Evolutionary conservation across 371 early-diverging fungal genomes (phyloP), one percentile per base, ranked within the genome.

Genomic region (Rhizopus stolonifer): DNA sequence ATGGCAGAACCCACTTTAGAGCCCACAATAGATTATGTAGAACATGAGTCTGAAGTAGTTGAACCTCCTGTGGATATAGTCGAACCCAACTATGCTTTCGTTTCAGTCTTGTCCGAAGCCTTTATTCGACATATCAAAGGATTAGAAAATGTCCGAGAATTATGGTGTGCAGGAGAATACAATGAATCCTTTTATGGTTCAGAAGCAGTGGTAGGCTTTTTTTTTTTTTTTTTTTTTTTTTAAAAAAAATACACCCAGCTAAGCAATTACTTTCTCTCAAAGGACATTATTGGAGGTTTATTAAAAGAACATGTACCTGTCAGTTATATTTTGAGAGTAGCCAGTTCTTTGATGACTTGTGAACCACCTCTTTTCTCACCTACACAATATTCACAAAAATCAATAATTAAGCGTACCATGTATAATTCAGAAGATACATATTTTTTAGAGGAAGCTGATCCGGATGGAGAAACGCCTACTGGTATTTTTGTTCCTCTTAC

Each of bases 141-240:
- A 3, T 26, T 69, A 2, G 62, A 65, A 29, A 51, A 61, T 17
- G 63, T 65, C 3, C 46, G 70, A 39, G 70, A 69, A 26, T 46
- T 69, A 45, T 65, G 63, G 54, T 69, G 65, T 56, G 65, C 63
- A 10, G 60, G 58, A 43, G 70, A 65, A 52, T 69, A 69, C 26
- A 62, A 63, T 32, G 70, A 69, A 25, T 62, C 66, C 3, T 69
- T 69, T 42, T 65, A 62, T 0, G 70, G 70, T 0, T 46, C 61
- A 31, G 70, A 69, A 34, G 70, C 70, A 3, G 62, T 69, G 11
- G 63, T 63, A 61, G 42, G 52, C 24, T 40, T 33, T 23, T 10
- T 14, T 39, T 19, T 43, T 31, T 1, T 32, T 34, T 10, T 19
- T 23, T 43, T 34, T 14, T 25, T 25, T 19, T 26, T 24, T 36